Conservation (phyloP, 345 rosid genomes). For the Citrus sp. region DNA sequence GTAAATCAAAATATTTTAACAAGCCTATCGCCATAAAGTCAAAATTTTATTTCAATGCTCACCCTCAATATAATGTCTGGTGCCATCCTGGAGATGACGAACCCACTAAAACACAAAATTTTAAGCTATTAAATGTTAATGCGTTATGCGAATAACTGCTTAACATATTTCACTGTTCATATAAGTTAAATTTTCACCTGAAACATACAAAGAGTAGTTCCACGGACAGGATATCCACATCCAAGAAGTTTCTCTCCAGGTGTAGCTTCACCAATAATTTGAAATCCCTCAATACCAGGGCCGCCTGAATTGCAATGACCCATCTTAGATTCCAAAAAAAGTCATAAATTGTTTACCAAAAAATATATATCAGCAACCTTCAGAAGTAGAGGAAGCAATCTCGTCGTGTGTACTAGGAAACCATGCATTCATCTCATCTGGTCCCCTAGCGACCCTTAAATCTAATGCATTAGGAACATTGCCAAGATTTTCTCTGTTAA, state of each 20-base stretch:
- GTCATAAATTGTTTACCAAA: slow-evolving; percentile 6
- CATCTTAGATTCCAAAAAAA: slow-evolving; percentile 22
- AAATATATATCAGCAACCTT: slow-evolving; percentile 38
- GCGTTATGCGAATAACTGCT: background rate
- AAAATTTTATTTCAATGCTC: slow-evolving; percentile 21
- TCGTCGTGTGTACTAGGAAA: slow-evolving; percentile 27
- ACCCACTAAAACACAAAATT: slow-evolving; percentile 41
- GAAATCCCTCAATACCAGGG: slow-evolving; percentile 91
- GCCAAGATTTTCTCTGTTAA: slow-evolving; percentile 27
- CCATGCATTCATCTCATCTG: slow-evolving; percentile 24
- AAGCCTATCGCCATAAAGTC: background rate
- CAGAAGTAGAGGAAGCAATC: slow-evolving; percentile 32
- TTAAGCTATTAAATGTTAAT: background rate
- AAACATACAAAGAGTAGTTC: slow-evolving; percentile 97
- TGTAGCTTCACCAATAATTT: slow-evolving; percentile 80
- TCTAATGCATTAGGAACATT: slow-evolving; percentile 22
- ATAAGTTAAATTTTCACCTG: slow-evolving; percentile 49
- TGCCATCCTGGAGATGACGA: slow-evolving; percentile 95
- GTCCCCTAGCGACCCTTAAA: slow-evolving; percentile 10
- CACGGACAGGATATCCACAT: slow-evolving; percentile 84
- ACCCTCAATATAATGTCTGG: slow-evolving; percentile 93
- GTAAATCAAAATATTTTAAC: background rate
- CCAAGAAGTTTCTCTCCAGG: slow-evolving; percentile 95
- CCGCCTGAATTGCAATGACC: slow-evolving; percentile 45
- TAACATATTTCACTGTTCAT: background rate